Percentiles rank a stretch among this genome's conserved stretches.
Evolutionary conservation across 768 basidiomycete species (phyloP).

Genomic region (Panellus pusillus): DNA sequence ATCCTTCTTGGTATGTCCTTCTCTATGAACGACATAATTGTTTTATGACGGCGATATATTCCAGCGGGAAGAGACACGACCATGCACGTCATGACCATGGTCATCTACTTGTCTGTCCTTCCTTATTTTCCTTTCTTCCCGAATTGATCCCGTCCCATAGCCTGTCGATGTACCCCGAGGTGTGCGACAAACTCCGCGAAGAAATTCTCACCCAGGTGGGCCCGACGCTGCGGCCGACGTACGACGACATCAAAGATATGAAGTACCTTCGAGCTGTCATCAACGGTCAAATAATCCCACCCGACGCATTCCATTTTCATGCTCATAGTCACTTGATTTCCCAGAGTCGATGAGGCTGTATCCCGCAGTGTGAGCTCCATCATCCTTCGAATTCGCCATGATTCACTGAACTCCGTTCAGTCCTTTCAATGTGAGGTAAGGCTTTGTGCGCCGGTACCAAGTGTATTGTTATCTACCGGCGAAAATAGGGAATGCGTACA

Average conservation of each 20-base stretch:
- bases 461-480: neutral
- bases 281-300: conserved; percentile 43
- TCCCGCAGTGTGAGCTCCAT: conserved; percentile 44
- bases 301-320: neutral
- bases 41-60: neutral
- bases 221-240: conserved; percentile 43
- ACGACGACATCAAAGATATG: conserved; percentile 58
- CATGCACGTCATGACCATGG: conserved; percentile 33
- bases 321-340: neutral
- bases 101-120: conserved; percentile 33
- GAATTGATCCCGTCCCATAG: neutral
- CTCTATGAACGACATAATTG: neutral
- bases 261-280: conserved; percentile 61
- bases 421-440: conserved; percentile 36
- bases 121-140: neutral
- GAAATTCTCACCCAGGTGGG: conserved; percentile 53
- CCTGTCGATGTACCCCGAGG: conserved; percentile 39
- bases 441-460: no score
- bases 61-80: conserved; percentile 26
- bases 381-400: neutral
- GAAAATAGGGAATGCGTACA: conserved; percentile 29
- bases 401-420: conserved; percentile 17
- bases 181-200: conserved; percentile 45
- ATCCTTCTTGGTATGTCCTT: conserved; percentile 13
- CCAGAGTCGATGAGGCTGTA: conserved; percentile 56